Evolutionary conservation across 805 yeast species (phyloP), one percentile per base, ranked within the genome.

Genomic region (Isabelozyma rhagii): DNA sequence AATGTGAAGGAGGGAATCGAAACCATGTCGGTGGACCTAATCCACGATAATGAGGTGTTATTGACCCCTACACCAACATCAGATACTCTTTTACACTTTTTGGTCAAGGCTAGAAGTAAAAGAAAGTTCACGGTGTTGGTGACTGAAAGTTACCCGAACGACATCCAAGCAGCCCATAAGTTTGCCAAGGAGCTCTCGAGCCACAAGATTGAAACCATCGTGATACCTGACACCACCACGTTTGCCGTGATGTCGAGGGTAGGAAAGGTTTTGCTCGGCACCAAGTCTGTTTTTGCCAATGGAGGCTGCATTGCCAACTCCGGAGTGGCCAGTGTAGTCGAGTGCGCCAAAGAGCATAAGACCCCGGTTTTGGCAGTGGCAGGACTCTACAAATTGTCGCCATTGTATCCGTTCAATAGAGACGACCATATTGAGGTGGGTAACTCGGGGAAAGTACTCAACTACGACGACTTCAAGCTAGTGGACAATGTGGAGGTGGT

Each of bases 341-440:
- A 92, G 69, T 89, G 97, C 70, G 99, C 99, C 27, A 89, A 88
- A 63, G 96, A 89, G 62, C 93, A 89, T 67, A 81, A 83, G 63
- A 93, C 97, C n/a, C 99, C 99, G 0, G 98, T 94, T 5, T 87
- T 94, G 65, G 92, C 94, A 1, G 94, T 92, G 45, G 91, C 97
- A 1, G 99, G 98, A 44, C 76, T 93, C 48, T 94, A 89, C 75
- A 94, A 94, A 69, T 77, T 94, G 46, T 87, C 96, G 8, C 98
- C 98, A 31, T 75, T 88, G 47, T 94, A 94, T 64, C 99, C 97
- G 25, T 89, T 87, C 66, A 91, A 89, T 63, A 80, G 87, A 50
- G 93, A 89, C 58, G 83, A 85, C 55, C 75, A 91, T 51, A 84
- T 91, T 43, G 97, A 92, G 69, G 92, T 91, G 47, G 97, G 97